Conservation (phyloP, 116 monocot genomes). For the Posidonia oceanica region DNA sequence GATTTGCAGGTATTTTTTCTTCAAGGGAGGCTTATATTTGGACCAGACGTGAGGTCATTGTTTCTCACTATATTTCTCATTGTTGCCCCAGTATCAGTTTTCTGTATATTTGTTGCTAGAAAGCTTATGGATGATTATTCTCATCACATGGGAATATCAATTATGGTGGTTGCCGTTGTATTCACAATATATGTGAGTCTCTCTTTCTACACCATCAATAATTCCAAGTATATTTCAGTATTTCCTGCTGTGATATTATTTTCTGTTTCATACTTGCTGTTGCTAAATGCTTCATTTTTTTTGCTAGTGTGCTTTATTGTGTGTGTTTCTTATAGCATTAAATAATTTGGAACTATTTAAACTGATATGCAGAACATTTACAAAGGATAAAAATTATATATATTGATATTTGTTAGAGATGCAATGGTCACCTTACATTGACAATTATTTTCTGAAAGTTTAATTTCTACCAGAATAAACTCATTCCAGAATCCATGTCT, state of each 20-base stretch:
- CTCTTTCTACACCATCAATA: background rate
- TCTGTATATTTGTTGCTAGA: constrained; percentile 41
- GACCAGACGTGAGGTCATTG: constrained; percentile 49
- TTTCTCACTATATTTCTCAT: constrained; percentile 48
- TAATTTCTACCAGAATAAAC: too few species aligned
- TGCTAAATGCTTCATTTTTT: too few species aligned
- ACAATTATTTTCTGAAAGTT: background rate
- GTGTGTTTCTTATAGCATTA: too few species aligned
- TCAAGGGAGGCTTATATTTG: constrained; percentile 52
- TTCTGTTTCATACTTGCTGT: too few species aligned
- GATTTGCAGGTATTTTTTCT: constrained; percentile 40
- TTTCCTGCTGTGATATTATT: background rate
- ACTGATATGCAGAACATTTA: background rate
- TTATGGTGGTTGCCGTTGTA: constrained; percentile 30
- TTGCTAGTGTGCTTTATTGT: too few species aligned
- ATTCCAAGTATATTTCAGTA: too few species aligned
- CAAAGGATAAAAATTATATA: background rate
- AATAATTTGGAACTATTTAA: background rate
- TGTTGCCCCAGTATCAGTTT: constrained; percentile 31
- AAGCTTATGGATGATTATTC: constrained; percentile 46
- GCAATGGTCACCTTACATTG: background rate
- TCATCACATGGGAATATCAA: constrained; percentile 29
- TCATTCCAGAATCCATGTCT: too few species aligned
- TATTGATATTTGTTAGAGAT: background rate
- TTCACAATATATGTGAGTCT: constrained; percentile 48